Conservation (phyloP, 768 basidiomycete genomes). For the Lentinula aciculospora region DNA sequence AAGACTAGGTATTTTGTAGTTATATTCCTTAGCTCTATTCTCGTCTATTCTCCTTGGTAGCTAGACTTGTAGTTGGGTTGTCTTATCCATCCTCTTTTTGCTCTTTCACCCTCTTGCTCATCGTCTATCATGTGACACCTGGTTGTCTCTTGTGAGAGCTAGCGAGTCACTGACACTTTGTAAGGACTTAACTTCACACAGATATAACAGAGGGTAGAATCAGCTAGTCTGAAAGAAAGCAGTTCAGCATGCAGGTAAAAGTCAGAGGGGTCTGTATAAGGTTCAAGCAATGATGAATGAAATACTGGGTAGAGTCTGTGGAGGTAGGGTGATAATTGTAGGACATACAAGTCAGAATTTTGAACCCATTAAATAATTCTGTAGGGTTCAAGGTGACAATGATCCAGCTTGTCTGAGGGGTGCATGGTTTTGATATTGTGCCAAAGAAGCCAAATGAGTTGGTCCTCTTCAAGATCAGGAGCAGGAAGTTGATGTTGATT, state of each 20-base stretch:
- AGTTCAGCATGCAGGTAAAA: conserved; percentile 1
- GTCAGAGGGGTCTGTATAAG: conserved; percentile 2
- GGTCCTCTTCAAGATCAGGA: conserved; percentile 8
- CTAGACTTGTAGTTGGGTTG: too few relatives aligned
- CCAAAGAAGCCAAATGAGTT: conserved; percentile 14
- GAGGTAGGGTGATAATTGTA: conserved; percentile 16
- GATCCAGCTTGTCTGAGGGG: conserved; percentile 20
- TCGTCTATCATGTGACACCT: too few relatives aligned
- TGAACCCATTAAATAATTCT: conserved; percentile 5
- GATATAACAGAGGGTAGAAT: not conserved
- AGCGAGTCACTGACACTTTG: too few relatives aligned
- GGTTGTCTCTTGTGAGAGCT: too few relatives aligned
- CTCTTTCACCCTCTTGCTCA: too few relatives aligned
- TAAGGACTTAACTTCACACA: too few relatives aligned
- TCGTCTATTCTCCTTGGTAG: too few relatives aligned
- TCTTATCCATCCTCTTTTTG: too few relatives aligned
- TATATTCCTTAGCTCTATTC: too few relatives aligned
- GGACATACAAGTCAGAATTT: conserved; percentile 9
- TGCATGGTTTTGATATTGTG: conserved; percentile 19
- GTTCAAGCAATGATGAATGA: conserved; percentile 17
- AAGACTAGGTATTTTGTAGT: too few relatives aligned
- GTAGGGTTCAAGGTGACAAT: conserved; percentile 14
- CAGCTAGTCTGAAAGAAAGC: not conserved
- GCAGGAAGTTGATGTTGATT: not conserved
- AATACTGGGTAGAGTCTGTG: conserved; percentile 21